Base-by-base conservation (phyloP, 306 rosid genomes). In the Quercus suber region DNA sequence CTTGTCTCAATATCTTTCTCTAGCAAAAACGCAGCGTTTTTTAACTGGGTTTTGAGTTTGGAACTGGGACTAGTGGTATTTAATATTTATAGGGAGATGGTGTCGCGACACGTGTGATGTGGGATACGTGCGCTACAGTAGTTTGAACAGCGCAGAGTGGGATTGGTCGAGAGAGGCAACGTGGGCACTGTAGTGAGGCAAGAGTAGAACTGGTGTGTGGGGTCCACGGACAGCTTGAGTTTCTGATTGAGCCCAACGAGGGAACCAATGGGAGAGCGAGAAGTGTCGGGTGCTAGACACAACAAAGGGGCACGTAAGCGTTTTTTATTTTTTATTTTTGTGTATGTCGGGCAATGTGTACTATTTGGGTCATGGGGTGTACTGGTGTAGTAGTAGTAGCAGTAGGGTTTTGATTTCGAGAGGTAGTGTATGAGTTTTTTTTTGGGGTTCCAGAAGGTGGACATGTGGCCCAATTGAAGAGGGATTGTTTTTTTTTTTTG, bases 131-230 rank as follows among this genome's bases (percentile, higher is more conserved):
- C 78, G 69, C 3, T 4, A 80, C 37, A 65, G 75, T 57, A 23
- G 65, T 21, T 5, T 7, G 25, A 80, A 84, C 86, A 89, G 49
- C 77, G 49, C 81, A 60, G 82, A 65, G 78, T 20, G 19, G 71
- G 87, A 88, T 90, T 88, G 91, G 94, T 72, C 14, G 75, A 15
- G 11, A 57, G 21, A 23, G 25, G 78, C 28, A 64, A 88, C 97
- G 91, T 90, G 97, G 81, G 53, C 53, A 12, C 15, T 12, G 53
- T 83, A 6, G 5, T 0, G 33, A 1, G 41, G 27, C 28, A 12
- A 10, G 43, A 6, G 43, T 6, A 6, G 35, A 33, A 37, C 43
- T 37, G 11, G 45, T 18, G 35, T 17, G 71, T 4, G 71, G 78
- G 86, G 30, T 81, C 88, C 79, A 68, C 13, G 3, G 28, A 30